Conservation (phyloP, 371 early-diverging fungal genomes). For the Mortierella polycephala region DNA sequence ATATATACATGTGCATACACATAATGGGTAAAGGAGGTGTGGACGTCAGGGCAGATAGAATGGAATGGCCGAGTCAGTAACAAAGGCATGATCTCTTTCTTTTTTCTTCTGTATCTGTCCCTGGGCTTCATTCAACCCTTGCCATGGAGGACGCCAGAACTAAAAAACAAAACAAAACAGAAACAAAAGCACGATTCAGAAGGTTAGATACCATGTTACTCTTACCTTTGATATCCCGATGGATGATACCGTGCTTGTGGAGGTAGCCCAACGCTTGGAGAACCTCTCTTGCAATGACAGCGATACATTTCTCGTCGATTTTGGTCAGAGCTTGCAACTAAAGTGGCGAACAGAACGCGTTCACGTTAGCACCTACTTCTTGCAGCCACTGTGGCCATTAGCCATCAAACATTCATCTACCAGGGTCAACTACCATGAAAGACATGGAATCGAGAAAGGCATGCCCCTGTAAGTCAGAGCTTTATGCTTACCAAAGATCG, state of each 20-base stretch:
- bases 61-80: background rate
- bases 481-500: conserved; percentile 73
- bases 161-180: too few relatives aligned
- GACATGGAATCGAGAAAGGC: background rate
- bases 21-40: background rate
- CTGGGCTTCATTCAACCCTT: background rate
- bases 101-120: background rate
- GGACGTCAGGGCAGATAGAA: background rate
- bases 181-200: background rate
- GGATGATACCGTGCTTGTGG: conserved; percentile 94
- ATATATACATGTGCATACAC: background rate
- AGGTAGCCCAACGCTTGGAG: conserved; percentile 90
- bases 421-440: too few relatives aligned
- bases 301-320: conserved; percentile 89
- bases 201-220: background rate
- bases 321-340: conserved; percentile 58
- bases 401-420: background rate
- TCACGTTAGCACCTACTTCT: too few relatives aligned
- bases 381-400: background rate
- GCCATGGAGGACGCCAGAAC: too few relatives aligned
- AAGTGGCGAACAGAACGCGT: background rate
- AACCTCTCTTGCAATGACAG: conserved; percentile 89
- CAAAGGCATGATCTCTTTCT: background rate
- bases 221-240: conserved; percentile 96
- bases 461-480: background rate